Percentiles rank a stretch among this genome's conserved stretches.
Evolutionary conservation across 2,329 filamentous ascomycete genomes (phyloP).

Genomic region (Aspergillus ibericus): DNA sequence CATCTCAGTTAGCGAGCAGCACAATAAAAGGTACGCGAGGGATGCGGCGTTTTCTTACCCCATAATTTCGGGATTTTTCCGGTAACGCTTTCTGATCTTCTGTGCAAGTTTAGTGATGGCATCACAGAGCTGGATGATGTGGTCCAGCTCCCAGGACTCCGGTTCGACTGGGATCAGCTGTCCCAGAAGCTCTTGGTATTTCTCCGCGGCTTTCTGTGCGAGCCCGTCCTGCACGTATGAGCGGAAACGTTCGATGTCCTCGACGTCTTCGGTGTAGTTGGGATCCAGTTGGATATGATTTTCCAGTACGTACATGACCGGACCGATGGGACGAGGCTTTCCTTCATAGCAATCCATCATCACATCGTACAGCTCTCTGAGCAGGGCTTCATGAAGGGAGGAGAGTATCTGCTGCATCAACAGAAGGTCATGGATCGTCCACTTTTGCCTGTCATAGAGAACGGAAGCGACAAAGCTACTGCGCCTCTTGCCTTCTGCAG

Average conservation of each 20-base stretch:
- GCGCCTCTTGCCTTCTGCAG: constrained; percentile 62
- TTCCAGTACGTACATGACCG: constrained; percentile 76
- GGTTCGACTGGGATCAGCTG: constrained; percentile 76
- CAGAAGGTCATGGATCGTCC: constrained; percentile 68
- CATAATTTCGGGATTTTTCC: constrained; percentile 83
- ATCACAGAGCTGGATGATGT: constrained; percentile 86
- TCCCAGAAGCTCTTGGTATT: constrained; percentile 76
- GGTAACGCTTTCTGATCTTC: constrained; percentile 88
- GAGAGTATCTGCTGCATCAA: constrained; percentile 74
- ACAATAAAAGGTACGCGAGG: constrained; percentile 38
- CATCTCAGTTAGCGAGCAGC: constrained; percentile 33
- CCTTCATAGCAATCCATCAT: constrained; percentile 84
- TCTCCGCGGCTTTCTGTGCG: constrained; percentile 70
- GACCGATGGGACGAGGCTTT: constrained; percentile 80
- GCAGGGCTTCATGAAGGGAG: constrained; percentile 73
- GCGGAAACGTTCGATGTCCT: constrained; percentile 71
- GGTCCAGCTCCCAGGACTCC: constrained; percentile 84
- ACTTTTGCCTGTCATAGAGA: constrained; percentile 61
- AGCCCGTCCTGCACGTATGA: constrained; percentile 72
- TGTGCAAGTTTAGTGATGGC: constrained; percentile 81
- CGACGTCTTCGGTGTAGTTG: constrained; percentile 68
- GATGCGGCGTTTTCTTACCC: constrained; percentile 51
- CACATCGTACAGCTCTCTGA: constrained; percentile 84
- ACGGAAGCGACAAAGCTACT: constrained; percentile 50
- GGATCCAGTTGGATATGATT: constrained; percentile 79